Evolutionary conservation across 345 rosid species (phyloP).

Genomic region (Heritiera littoralis): DNA sequence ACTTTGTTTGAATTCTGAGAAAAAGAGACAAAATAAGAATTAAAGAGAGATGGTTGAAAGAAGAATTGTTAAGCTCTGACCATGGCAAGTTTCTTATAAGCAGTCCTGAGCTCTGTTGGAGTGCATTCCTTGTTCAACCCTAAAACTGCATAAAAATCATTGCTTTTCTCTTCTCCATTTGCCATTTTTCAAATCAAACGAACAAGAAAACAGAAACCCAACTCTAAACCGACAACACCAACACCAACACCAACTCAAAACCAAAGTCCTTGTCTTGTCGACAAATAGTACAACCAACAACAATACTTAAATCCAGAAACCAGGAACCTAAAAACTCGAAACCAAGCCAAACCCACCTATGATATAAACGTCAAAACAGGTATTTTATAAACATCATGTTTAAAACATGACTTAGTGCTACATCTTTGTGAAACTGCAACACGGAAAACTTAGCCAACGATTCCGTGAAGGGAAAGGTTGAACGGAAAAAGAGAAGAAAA

Average conservation of each 20-base stretch:
- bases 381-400: background rate
- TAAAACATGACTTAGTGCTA: background rate
- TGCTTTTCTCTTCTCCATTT: slow-evolving; percentile 40
- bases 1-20: background rate
- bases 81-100: slow-evolving; percentile 90
- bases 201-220: background rate
- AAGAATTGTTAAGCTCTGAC: slow-evolving; percentile 39
- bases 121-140: slow-evolving; percentile 78
- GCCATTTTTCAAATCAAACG: slow-evolving; percentile 34
- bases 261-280: slow-evolving; percentile 27
- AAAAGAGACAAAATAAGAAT: background rate
- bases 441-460: slow-evolving; percentile 23
- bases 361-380: background rate
- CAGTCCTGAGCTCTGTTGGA: slow-evolving; percentile 66
- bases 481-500: background rate
- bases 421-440: slow-evolving; percentile 13
- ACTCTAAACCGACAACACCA: background rate
- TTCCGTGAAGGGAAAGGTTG: slow-evolving; percentile 20
- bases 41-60: background rate
- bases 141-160: slow-evolving; percentile 68
- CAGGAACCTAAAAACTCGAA: background rate
- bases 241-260: background rate
- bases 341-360: slow-evolving; percentile 3
- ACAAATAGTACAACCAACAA: slow-evolving; percentile 26
- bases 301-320: background rate